phyloP scores from a whole-genome alignment of 352 stramenopile genomes.

The Globisporangium iwayamae region DNA sequence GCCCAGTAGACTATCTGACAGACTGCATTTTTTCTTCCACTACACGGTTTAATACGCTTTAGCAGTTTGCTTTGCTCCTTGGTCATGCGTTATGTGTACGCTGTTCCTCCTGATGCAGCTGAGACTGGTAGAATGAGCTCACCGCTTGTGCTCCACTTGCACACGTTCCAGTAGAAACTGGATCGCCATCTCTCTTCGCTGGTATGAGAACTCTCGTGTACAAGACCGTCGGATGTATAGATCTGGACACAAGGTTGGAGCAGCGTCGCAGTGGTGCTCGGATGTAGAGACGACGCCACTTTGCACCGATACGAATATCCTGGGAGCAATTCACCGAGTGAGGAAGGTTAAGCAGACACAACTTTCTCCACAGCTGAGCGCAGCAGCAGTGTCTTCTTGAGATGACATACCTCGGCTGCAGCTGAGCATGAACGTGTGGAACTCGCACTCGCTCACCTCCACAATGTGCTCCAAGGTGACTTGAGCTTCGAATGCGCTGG shows the following conservation, averaged over 20 bases:
- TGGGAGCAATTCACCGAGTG: background rate
- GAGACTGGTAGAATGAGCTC: conserved; percentile 15
- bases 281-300: conserved; percentile 28
- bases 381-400: background rate
- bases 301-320: conserved; percentile 35
- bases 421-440: conserved; percentile 30
- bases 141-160: conserved; percentile 38
- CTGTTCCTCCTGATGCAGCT: background rate
- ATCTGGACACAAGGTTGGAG: conserved; percentile 45
- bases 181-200: conserved; percentile 23
- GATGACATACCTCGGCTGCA: conserved; percentile 23
- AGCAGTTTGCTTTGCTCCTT: background rate
- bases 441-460: conserved; percentile 30
- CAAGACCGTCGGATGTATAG: conserved; percentile 39
- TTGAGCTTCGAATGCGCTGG: conserved; percentile 15
- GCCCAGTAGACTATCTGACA: background rate
- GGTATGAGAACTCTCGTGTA: conserved; percentile 28
- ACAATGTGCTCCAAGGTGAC: conserved; percentile 26
- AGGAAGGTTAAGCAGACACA: background rate
- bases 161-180: conserved; percentile 53
- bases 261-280: conserved; percentile 16
- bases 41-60: conserved; percentile 1
- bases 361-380: background rate
- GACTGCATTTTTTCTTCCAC: background rate
- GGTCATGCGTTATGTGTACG: background rate